Base-by-base conservation (phyloP, 1,139 yeast species). In the Candida sanyaensis region DNA sequence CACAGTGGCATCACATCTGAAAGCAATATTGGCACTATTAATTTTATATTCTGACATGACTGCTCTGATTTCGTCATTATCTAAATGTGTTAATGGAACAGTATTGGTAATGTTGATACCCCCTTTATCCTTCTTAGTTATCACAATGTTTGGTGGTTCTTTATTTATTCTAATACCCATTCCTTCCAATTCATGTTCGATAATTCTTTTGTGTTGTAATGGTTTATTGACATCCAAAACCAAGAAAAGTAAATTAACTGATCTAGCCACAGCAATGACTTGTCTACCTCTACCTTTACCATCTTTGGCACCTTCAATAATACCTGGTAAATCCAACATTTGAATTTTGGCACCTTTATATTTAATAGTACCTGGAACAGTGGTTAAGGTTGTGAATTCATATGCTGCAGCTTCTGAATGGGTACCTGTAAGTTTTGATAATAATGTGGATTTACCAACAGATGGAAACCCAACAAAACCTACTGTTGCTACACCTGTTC, bases 281-380 rank as follows among this genome's bases (percentile, higher is more conserved):
- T 93, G 99, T 60, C 86, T 88, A 80, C 99, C 99, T 76, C 99
- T 84, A 75, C 99, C 99, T 68, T 92, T 88, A 71, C 99, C 99
- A 63, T 93, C 98, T 60, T 92, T 92, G 49, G 99, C 99, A 68
- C 99, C 99, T 69, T 95, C 98, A 59, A 93, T 93, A 62, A 93
- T 93, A 66, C 99, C 99, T 3, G 99, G 99, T 60, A 93, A 79
- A 81, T 93, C 99, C 63, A 93, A 77, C 96, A 95, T 90, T 72
- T 93, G 99, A 56, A 93, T 86, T 73, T 90, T 92, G 44, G 99
- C 98, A 62, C 99, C 99, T 60, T 91, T 90, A 65, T 90, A 92
- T 67, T 88, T 87, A 63, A 93, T 90, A 43, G 90, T 89, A 68
- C 99, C 99, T 0, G 98, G 98, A 48, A 93, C 98, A 0, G 99